Base-by-base conservation (phyloP, 257 asterid genomes). In the Solanum gandarillasii region DNA sequence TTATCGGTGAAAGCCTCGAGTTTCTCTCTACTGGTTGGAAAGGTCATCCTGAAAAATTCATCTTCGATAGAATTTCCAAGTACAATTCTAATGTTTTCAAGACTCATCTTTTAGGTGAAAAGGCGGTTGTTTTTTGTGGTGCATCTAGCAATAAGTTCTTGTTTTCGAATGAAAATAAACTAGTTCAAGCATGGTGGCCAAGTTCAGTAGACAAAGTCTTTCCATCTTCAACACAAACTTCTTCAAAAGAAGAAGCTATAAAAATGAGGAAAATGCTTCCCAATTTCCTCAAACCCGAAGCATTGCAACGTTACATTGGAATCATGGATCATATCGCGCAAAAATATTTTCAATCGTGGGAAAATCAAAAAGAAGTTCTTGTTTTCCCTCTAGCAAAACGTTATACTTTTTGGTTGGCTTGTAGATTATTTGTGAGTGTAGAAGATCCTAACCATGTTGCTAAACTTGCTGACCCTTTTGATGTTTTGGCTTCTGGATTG, bases 181-280 rank as follows among this genome's bases (percentile, higher is more conserved):
- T 94, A 4, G 94, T 94, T 9, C 94, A 92, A 79, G 85, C 93
- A 43, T 94, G 96, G 95, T 94, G 95, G 94, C 96, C 95, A 10
- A 83, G 71, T 18, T 92, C 95, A 1, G 93, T 94, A 1, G 86
- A 91, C 90, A 92, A 92, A 41, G 78, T 93, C 3, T 93, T 93
- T 78, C 95, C 94, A 1, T 93, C 92, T 21, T 90, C 93, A 1
- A 83, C 87, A 2, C 94, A 93, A 87, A 89, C 93, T 16, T 93
- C 95, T 0, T 90, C 94, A 2, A 92, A 89, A 73, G 95, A 92
- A 89, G 96, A 94, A 73, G 95, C 94, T 2, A 93, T 91, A 36
- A 94, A 92, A 65, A 91, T 93, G 94, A 91, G 93, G 29, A 94
- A 94, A 62, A 89, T 94, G 96, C 94, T 94, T 3, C 96, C 96